Evolutionary conservation across 805 yeast species (phyloP).

Genomic region (Candida nemodendra): DNA sequence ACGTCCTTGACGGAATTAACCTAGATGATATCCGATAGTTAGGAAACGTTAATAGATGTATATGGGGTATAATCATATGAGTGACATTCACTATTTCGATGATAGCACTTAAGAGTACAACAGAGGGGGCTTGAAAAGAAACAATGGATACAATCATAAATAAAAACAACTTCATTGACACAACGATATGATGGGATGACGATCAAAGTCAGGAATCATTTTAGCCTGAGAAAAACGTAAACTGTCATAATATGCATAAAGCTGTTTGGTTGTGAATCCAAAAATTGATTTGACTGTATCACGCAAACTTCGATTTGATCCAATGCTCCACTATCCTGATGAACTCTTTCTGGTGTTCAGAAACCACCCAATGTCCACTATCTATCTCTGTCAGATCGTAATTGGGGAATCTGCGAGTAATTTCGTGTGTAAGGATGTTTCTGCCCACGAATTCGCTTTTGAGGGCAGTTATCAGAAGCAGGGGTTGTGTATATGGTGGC

Average conservation of each 20-base stretch:
- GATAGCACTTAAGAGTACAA: too few species aligned
- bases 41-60: too few species aligned
- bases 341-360: slow-evolving; percentile 77
- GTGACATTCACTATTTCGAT: too few species aligned
- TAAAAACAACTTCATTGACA: too few species aligned
- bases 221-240: too few species aligned
- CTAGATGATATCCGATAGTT: slow-evolving; percentile 12
- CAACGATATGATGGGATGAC: too few species aligned
- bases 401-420: slow-evolving; percentile 51
- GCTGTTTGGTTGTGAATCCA: too few species aligned
- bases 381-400: slow-evolving; percentile 68
- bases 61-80: too few species aligned
- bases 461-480: slow-evolving; percentile 75
- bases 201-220: too few species aligned
- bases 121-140: too few species aligned
- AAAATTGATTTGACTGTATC: slow-evolving; percentile 5
- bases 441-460: slow-evolving; percentile 44
- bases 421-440: slow-evolving; percentile 14
- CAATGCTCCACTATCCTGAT: slow-evolving; percentile 56
- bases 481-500: slow-evolving; percentile 61
- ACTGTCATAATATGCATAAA: too few species aligned
- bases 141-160: too few species aligned
- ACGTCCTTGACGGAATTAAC: slow-evolving; percentile 11
- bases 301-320: slow-evolving; percentile 16
- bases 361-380: slow-evolving; percentile 89